Evolutionary conservation across 805 yeast species (phyloP).

Genomic region (Wickerhamiella bombiphila): DNA sequence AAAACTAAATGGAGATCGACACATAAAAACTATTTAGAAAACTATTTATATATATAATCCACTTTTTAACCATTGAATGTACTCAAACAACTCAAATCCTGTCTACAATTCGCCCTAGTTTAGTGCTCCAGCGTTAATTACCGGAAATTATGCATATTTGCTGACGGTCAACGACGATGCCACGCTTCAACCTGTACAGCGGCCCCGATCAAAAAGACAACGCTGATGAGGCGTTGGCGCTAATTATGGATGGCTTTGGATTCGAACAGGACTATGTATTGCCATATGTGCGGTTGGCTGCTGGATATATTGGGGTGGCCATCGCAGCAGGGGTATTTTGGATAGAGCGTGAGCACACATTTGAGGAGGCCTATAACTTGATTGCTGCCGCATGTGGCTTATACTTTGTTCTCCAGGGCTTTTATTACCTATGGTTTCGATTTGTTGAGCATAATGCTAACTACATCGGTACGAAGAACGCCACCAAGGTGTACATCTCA

Average conservation of each 20-base stretch:
- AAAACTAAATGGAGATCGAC: no score
- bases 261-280: slow-evolving; percentile 11
- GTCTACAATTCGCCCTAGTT: no score
- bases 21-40: no score
- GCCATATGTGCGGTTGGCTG: slow-evolving; percentile 13
- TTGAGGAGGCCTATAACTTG: slow-evolving; percentile 6
- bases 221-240: slow-evolving; percentile 14
- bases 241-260: slow-evolving; percentile 12
- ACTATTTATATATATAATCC: no score
- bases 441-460: slow-evolving; percentile 11
- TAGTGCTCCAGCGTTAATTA: no score
- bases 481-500: slow-evolving; percentile 8
- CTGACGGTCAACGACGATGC: no score
- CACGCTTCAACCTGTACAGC: slow-evolving; percentile 12
- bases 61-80: no score
- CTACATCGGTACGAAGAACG: slow-evolving; percentile 12
- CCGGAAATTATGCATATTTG: no score
- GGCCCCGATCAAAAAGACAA: slow-evolving; percentile 13
- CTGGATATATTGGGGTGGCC: slow-evolving; percentile 12
- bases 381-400: slow-evolving; percentile 10
- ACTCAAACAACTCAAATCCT: no score
- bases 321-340: slow-evolving; percentile 11
- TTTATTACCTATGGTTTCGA: slow-evolving; percentile 9
- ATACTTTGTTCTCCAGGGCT: slow-evolving; percentile 8
- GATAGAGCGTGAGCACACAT: slow-evolving; percentile 11